Evolutionary conservation across 2,329 filamentous ascomycete genomes (phyloP).

Genomic region (Ophiocordyceps robertsii): DNA sequence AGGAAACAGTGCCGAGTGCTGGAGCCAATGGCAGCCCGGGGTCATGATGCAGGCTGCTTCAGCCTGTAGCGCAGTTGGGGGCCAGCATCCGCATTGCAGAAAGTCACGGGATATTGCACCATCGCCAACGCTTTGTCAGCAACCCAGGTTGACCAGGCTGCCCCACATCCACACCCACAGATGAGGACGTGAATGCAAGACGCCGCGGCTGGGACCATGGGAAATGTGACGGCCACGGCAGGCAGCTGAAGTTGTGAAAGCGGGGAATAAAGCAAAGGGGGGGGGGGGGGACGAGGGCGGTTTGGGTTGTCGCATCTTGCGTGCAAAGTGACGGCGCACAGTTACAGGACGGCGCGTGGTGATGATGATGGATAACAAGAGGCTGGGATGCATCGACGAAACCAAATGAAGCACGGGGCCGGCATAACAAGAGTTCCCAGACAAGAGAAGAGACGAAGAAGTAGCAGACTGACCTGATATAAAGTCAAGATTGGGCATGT

Average conservation of each 20-base stretch:
- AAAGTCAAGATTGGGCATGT: slow-evolving; percentile 35
- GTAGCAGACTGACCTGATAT: slow-evolving; percentile 28
- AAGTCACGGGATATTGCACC: slow-evolving; percentile 48
- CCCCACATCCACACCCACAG: too few relatives aligned
- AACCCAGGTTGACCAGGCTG: slow-evolving; percentile 8
- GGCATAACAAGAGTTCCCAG: too few relatives aligned
- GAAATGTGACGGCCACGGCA: background rate
- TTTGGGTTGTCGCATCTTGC: background rate
- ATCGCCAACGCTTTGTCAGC: slow-evolving; percentile 36
- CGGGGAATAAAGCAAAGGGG: background rate
- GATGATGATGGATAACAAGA: background rate
- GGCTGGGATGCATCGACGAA: background rate
- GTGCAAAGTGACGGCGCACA: background rate
- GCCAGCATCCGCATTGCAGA: slow-evolving; percentile 5
- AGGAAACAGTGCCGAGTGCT: background rate
- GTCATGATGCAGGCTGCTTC: background rate
- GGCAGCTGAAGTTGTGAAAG: background rate
- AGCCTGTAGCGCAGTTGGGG: too few relatives aligned
- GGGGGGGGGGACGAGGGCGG: background rate
- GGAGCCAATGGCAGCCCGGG: background rate
- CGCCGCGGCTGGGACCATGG: background rate
- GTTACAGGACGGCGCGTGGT: background rate
- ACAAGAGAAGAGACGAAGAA: background rate
- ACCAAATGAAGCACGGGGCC: background rate
- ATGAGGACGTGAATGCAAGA: background rate